These are phyloP conservation scores for Trichoderma reesei DNA, from an alignment of 495 filamentous ascomycete species.

Conservation along the genomic window DNA sequence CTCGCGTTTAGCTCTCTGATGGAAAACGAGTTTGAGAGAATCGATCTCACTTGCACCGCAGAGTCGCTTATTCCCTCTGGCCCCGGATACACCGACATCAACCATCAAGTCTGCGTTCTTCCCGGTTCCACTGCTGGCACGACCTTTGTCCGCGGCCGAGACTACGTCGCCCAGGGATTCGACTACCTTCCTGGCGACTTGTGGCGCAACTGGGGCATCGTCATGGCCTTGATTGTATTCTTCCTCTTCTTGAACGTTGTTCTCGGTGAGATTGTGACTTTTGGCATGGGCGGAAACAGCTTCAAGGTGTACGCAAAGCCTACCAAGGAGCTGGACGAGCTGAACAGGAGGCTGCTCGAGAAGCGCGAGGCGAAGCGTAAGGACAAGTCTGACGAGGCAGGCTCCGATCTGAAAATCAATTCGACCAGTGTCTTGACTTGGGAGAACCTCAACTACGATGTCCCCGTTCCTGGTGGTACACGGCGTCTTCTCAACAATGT, in stretches of 20 bases:
- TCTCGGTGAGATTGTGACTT: conserved; percentile 67
- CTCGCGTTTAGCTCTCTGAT: conserved; percentile 66
- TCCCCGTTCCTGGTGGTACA: conserved; percentile 58
- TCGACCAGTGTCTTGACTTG: conserved; percentile 68
- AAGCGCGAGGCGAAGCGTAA: conserved; percentile 49
- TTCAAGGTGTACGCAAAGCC: conserved; percentile 65
- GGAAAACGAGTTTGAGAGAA: conserved; percentile 68
- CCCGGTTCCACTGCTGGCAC: conserved; percentile 56
- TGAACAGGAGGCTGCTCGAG: conserved; percentile 54
- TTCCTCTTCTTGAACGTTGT: conserved; percentile 62
- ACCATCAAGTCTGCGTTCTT: conserved; percentile 66
- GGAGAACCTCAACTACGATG: conserved; percentile 70
- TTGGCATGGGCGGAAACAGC: conserved; percentile 66
- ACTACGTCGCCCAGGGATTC: conserved; percentile 55
- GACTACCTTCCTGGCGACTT: conserved; percentile 50
- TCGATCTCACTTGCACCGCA: conserved; percentile 52
- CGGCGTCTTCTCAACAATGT: conserved; percentile 60
- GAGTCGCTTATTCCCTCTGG: conserved; percentile 58
- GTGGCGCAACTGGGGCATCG: conserved; percentile 72
- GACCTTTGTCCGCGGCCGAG: conserved; percentile 44
- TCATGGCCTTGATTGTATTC: conserved; percentile 54
- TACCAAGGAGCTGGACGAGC: conserved; percentile 54
- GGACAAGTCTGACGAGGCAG: conserved; percentile 34
- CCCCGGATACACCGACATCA: conserved; percentile 52
- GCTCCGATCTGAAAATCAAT: conserved; percentile 50